Percentiles rank a stretch among this genome's conserved stretches.
Conservation (phyloP, 139 green algal genomes). For the Mesostigma viride region DNA sequence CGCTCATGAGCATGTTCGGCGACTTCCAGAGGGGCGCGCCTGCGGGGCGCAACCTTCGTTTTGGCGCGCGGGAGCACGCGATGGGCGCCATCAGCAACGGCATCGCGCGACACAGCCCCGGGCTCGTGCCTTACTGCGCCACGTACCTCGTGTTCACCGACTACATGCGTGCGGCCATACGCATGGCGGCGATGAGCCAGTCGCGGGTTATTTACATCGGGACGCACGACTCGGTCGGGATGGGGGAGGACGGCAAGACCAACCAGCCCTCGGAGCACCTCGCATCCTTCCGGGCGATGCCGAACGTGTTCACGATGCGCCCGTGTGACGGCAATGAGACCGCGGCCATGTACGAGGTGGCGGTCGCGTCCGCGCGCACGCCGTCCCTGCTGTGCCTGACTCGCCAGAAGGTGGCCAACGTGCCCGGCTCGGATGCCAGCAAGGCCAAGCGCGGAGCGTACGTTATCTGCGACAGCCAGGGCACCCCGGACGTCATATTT, state of each 20-base stretch:
- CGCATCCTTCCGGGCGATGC: constrained; percentile 93
- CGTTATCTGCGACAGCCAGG: constrained; percentile 47
- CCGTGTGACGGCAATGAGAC: constrained; percentile 93
- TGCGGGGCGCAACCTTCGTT: constrained; percentile 91
- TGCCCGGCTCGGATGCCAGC: constrained; percentile 64
- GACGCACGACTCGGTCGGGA: constrained; percentile 98
- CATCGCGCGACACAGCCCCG: constrained; percentile 74
- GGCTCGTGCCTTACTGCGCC: constrained; percentile 92
- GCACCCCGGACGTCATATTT: constrained; percentile 76
- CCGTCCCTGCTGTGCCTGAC: constrained; percentile 85
- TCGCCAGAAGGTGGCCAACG: constrained; percentile 91
- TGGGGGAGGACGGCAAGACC: constrained; percentile 98
- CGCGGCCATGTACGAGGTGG: constrained; percentile 81
- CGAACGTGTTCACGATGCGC: constrained; percentile 91
- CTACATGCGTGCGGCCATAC: constrained; percentile 96
- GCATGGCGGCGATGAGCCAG: constrained; percentile 83
- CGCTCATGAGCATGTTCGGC: constrained; percentile 93
- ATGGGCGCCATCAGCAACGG: constrained; percentile 97
- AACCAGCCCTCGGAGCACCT: constrained; percentile 98
- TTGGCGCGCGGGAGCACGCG: constrained; percentile 94
- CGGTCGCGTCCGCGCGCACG: constrained; percentile 44
- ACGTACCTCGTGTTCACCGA: constrained; percentile 99
- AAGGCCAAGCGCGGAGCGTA: constrained; percentile 79
- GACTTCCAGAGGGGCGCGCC: constrained; percentile 94
- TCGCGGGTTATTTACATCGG: constrained; percentile 86